Conservation (phyloP, 176 grass and related monocot genomes). For the Oryza punctata region DNA sequence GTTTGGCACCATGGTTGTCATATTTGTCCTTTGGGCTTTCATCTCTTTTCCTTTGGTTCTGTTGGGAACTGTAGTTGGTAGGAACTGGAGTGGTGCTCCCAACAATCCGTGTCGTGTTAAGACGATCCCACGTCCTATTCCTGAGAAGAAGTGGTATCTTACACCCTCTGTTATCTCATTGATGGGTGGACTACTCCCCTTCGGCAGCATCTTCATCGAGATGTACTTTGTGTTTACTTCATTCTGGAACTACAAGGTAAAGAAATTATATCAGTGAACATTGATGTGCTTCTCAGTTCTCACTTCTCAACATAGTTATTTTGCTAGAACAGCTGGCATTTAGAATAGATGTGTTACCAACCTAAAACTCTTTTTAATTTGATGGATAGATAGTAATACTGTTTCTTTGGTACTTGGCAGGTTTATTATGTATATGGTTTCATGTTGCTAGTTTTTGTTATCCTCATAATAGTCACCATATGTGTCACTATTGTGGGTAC, state of each 20-base stretch:
- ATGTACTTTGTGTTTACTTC: slow-evolving; percentile 99
- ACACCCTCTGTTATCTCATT: slow-evolving; percentile 83
- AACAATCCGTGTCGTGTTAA: slow-evolving; percentile 98
- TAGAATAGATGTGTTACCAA: not conserved
- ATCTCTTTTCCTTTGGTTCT: slow-evolving; percentile 95
- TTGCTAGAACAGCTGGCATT: not conserved
- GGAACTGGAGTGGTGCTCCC: slow-evolving; percentile 97
- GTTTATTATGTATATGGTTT: slow-evolving; percentile 99
- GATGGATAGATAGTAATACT: not conserved
- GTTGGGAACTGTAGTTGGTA: slow-evolving; percentile 89
- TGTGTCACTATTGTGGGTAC: slow-evolving; percentile 99
- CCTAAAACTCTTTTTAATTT: not conserved
- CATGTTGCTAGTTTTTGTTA: slow-evolving; percentile 97
- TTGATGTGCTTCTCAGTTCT: not conserved
- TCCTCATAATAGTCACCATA: slow-evolving; percentile 90
- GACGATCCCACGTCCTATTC: slow-evolving; percentile 94
- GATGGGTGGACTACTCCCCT: slow-evolving; percentile 95
- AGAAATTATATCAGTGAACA: slow-evolving; percentile 25
- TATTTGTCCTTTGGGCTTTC: slow-evolving; percentile 97
- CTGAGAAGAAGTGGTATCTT: slow-evolving; percentile 98
- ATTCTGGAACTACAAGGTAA: slow-evolving; percentile 99
- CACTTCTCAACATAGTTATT: not conserved
- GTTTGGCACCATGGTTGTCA: slow-evolving; percentile 95
- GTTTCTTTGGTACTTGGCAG: slow-evolving; percentile 37
- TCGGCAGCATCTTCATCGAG: slow-evolving; percentile 99